Conservation (phyloP, 139 green algal genomes). For the Chara braunii region DNA sequence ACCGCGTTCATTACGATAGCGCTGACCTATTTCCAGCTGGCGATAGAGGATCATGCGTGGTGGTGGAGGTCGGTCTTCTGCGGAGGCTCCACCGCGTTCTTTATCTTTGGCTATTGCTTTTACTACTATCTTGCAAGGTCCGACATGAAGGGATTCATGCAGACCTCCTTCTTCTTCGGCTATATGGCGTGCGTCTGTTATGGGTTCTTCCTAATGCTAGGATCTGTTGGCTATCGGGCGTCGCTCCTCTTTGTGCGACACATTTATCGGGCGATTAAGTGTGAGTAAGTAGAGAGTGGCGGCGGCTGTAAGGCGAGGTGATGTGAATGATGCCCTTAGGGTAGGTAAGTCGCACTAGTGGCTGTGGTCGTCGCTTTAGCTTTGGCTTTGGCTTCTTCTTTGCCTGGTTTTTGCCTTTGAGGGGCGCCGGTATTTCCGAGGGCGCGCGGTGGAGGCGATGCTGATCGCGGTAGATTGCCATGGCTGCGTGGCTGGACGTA, state of each 20-base stretch:
- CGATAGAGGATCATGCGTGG: slow-evolving; percentile 52
- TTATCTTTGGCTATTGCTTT: slow-evolving; percentile 91
- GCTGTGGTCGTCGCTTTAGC: too few relatives aligned
- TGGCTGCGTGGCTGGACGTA: too few relatives aligned
- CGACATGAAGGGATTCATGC: slow-evolving; percentile 47
- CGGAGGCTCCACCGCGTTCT: slow-evolving; percentile 87
- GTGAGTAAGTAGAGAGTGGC: too few relatives aligned
- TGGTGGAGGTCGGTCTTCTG: slow-evolving; percentile 72
- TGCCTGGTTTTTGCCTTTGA: too few relatives aligned
- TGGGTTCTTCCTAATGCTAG: slow-evolving; percentile 56
- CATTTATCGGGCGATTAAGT: slow-evolving; percentile 71
- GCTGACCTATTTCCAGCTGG: slow-evolving; percentile 56
- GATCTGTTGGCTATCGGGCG: slow-evolving; percentile 72
- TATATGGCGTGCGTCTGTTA: slow-evolving; percentile 43
- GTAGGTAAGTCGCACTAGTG: too few relatives aligned
- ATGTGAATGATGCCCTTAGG: too few relatives aligned
- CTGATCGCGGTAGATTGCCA: too few relatives aligned
- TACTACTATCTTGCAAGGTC: slow-evolving; percentile 84
- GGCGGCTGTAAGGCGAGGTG: too few relatives aligned
- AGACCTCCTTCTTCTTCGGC: slow-evolving; percentile 46
- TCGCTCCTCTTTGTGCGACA: slow-evolving; percentile 61
- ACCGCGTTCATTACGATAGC: slow-evolving; percentile 54
- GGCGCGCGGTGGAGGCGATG: too few relatives aligned
- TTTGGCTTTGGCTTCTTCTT: too few relatives aligned
- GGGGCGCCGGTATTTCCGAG: too few relatives aligned